Conservation (phyloP, 352 stramenopile genomes). For the Aphanomyces invadans region DNA sequence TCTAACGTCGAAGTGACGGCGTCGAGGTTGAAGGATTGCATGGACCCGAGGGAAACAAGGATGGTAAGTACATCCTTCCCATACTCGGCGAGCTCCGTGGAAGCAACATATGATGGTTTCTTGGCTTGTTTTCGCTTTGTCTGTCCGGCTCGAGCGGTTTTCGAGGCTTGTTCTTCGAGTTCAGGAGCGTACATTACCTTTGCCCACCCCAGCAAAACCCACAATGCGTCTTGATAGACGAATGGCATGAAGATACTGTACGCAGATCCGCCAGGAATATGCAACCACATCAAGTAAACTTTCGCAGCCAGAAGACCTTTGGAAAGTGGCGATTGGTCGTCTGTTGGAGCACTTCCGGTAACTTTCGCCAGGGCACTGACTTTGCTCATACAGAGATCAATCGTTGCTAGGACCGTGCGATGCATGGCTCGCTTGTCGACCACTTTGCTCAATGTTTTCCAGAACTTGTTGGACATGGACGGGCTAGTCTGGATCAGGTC, state of each 20-base stretch:
- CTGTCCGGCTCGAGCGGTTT: not conserved
- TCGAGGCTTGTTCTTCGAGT: not conserved
- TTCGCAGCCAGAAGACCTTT: conserved; percentile 65
- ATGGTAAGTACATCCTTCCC: not conserved
- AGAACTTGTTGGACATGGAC: not conserved
- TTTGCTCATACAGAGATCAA: conserved; percentile 8
- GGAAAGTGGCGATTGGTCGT: conserved; percentile 27
- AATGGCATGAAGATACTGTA: conserved; percentile 83
- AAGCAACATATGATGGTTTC: not conserved
- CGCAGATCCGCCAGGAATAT: conserved; percentile 65
- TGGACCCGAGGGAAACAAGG: not conserved
- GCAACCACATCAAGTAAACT: conserved; percentile 71
- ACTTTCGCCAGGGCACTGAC: conserved; percentile 1
- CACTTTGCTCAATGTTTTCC: not conserved
- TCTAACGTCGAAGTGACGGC: conserved; percentile 9
- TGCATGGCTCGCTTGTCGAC: not conserved
- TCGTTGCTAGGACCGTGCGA: not conserved
- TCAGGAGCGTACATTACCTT: conserved; percentile 22
- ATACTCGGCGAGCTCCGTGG: not conserved
- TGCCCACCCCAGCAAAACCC: conserved; percentile 69
- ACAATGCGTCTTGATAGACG: conserved; percentile 72
- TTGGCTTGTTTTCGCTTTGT: conserved; percentile 18
- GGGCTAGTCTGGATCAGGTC: not conserved
- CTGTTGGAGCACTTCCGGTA: not conserved
- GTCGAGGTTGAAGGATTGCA: conserved; percentile 1